Evolutionary conservation across 495 filamentous ascomycete species (phyloP).

Genomic region (Delitschia confertaspora): DNA sequence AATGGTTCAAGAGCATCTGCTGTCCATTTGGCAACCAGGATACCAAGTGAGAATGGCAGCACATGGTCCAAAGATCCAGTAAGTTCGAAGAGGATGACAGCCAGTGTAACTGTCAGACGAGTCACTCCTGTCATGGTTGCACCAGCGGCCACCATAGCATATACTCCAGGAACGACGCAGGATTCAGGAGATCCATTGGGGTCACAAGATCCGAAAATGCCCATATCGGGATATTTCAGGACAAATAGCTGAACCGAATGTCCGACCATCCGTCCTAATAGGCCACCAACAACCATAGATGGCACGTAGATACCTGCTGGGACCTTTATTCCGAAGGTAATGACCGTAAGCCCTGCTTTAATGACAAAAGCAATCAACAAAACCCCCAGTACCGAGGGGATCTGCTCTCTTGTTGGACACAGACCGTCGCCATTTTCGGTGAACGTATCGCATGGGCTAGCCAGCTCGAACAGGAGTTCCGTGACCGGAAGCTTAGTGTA

Average conservation of each 20-base stretch:
- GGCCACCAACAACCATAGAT: slow-evolving; percentile 93
- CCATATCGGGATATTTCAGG: slow-evolving; percentile 58
- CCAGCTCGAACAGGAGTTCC: slow-evolving; percentile 82
- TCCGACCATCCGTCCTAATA: slow-evolving; percentile 83
- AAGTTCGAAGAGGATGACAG: slow-evolving; percentile 91
- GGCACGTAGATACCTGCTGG: slow-evolving; percentile 96
- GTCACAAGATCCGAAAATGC: slow-evolving; percentile 66
- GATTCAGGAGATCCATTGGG: slow-evolving; percentile 57
- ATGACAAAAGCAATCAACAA: slow-evolving; percentile 75
- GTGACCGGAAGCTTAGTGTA: slow-evolving; percentile 84
- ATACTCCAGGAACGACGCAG: slow-evolving; percentile 94
- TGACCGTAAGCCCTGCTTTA: slow-evolving; percentile 76
- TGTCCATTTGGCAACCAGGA: slow-evolving; percentile 95
- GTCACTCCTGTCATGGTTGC: slow-evolving; percentile 98
- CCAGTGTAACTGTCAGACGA: slow-evolving; percentile 83
- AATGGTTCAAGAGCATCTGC: slow-evolving; percentile 91
- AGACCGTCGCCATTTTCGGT: slow-evolving; percentile 53
- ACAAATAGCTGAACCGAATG: slow-evolving; percentile 79
- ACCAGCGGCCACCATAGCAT: slow-evolving; percentile 88
- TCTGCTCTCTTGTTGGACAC: slow-evolving; percentile 68
- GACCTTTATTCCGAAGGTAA: slow-evolving; percentile 91
- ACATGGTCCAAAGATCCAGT: slow-evolving; percentile 94
- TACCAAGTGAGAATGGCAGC: slow-evolving; percentile 83
- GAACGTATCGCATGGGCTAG: slow-evolving; percentile 71
- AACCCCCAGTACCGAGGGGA: slow-evolving; percentile 58